Evolutionary conservation across 176 grass and related monocot species (phyloP).

Genomic region (Bonia amplexicaulis): DNA sequence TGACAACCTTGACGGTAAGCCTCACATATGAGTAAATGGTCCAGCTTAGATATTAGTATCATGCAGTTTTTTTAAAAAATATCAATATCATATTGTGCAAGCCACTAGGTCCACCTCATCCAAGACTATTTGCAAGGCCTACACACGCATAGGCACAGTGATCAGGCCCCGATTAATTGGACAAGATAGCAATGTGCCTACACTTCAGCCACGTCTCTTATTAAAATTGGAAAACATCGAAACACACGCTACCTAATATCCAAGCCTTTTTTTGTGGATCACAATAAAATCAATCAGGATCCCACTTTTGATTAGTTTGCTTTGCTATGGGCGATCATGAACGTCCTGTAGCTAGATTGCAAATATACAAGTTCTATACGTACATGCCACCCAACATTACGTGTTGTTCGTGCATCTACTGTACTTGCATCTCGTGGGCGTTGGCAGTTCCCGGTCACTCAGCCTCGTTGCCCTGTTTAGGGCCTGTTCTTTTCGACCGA

Average conservation of each 20-base stretch:
- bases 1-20: too few species aligned
- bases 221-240: neutral
- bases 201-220: neutral
- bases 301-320: neutral
- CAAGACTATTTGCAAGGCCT: neutral
- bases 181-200: neutral
- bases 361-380: neutral
- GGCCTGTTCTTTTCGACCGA: too few species aligned
- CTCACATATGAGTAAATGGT: too few species aligned
- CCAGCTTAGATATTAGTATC: too few species aligned
- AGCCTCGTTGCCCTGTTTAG: neutral
- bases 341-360: neutral
- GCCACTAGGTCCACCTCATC: neutral
- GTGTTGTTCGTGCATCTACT: too few species aligned
- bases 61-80: too few species aligned
- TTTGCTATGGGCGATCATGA: neutral
- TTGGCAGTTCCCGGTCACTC: constrained; percentile 4
- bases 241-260: neutral
- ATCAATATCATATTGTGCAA: neutral
- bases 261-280: neutral
- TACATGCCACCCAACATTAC: too few species aligned
- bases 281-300: constrained; percentile 6
- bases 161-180: neutral
- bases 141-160: neutral
- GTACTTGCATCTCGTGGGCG: neutral